Evolutionary conservation across 2,329 filamentous ascomycete genomes (phyloP).

Genomic region (Pyrenochaeta sp.): DNA sequence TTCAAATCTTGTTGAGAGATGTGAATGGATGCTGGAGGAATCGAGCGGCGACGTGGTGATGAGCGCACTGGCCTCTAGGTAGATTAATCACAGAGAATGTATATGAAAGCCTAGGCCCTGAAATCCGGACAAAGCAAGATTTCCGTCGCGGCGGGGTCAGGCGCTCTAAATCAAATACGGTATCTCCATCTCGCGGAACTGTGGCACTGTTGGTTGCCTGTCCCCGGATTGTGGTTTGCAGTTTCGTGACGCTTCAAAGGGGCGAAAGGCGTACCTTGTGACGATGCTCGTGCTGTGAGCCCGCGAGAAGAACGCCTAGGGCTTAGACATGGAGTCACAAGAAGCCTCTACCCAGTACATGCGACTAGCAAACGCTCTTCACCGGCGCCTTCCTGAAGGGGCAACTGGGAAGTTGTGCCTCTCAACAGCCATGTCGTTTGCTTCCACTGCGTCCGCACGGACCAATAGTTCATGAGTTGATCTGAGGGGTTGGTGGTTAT

Average conservation of each 20-base stretch:
- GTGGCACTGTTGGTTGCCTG: conserved; percentile 43
- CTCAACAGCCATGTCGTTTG: conserved; percentile 33
- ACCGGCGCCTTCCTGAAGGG: conserved; percentile 28
- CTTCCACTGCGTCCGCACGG: conserved; percentile 39
- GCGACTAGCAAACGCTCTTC: conserved; percentile 31
- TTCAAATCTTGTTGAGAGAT: conserved; percentile 7
- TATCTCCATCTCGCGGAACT: conserved; percentile 43
- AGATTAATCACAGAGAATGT: conserved; percentile 10
- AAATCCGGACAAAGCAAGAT: conserved; percentile 20
- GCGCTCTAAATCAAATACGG: conserved; percentile 39
- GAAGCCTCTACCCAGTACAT: conserved; percentile 22
- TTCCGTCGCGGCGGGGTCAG: conserved; percentile 17
- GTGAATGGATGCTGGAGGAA: conserved; percentile 25
- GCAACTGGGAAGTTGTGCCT: conserved; percentile 24
- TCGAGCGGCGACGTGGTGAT: conserved; percentile 23
- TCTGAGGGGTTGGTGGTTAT: conserved; percentile 32
- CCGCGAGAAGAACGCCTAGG: conserved; percentile 19
- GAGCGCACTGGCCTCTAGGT: conserved; percentile 26
- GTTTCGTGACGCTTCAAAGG: conserved; percentile 27
- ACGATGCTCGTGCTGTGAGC: conserved; percentile 42
- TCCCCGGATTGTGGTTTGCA: conserved; percentile 31
- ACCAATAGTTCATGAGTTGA: conserved; percentile 45
- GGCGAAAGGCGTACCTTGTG: conserved; percentile 33
- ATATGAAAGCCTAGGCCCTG: conserved; percentile 18
- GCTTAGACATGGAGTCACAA: conserved; percentile 28